Evolutionary conservation across 805 yeast species (phyloP).

Genomic region (Saccharomycopsis sp.): DNA sequence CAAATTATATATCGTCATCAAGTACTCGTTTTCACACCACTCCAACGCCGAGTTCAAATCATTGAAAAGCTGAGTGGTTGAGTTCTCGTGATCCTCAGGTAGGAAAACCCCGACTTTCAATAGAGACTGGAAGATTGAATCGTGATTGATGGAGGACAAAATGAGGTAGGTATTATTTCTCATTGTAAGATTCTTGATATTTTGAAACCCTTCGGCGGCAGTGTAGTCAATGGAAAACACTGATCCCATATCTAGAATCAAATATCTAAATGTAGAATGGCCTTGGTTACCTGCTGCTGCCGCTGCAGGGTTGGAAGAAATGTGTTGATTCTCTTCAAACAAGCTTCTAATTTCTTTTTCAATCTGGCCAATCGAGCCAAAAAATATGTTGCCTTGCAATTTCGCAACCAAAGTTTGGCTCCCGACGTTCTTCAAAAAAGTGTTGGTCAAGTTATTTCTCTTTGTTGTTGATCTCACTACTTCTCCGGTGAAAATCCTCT

Average conservation of each 20-base stretch:
- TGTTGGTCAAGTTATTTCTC: constrained; percentile 83
- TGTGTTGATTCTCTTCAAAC: constrained; percentile 38
- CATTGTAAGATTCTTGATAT: constrained; percentile 70
- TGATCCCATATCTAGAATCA: constrained; percentile 76
- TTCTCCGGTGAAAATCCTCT: constrained; percentile 75
- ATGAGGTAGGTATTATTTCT: constrained; percentile 64
- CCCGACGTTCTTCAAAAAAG: constrained; percentile 76
- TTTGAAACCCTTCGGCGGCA: constrained; percentile 90
- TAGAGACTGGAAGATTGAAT: constrained; percentile 58
- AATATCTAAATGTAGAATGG: constrained; percentile 47
- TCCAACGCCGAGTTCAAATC: constrained; percentile 83
- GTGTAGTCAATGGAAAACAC: constrained; percentile 80
- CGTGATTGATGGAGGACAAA: constrained; percentile 65
- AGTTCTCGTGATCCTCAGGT: constrained; percentile 30
- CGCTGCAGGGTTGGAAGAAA: no score
- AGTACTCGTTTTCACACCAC: constrained; percentile 92
- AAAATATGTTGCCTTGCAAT: constrained; percentile 81
- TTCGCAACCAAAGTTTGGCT: constrained; percentile 83
- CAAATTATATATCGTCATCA: constrained; percentile 48
- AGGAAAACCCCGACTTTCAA: constrained; percentile 56
- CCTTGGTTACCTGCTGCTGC: no score
- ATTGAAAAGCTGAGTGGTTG: constrained; percentile 51
- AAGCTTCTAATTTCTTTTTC: constrained; percentile 63
- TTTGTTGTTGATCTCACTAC: constrained; percentile 88
- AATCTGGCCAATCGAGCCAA: constrained; percentile 91